Base-by-base conservation (phyloP, 768 basidiomycete species). In the Boletus bicolor region DNA sequence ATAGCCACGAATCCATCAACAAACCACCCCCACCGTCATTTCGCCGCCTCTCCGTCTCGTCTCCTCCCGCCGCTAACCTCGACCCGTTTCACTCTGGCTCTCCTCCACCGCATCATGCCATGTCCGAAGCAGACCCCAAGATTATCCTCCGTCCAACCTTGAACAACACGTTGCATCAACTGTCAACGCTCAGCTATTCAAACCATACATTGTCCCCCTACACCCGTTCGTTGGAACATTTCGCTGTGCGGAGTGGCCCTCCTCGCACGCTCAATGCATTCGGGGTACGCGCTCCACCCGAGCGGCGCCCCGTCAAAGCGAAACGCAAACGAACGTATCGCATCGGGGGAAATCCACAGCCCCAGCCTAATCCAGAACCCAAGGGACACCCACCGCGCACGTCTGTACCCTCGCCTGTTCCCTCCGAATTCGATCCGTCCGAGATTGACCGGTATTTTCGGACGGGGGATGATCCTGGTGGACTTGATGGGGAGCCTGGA, bases 181-280 rank as follows among this genome's bases (percentile, higher is more conserved):
- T 98, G 10, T 87, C 91, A 17, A 91, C 89, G 4, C 82, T 99
- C 44, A 86, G 84, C 19, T 80, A 87, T 62, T 93, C 93, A 1
- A 93, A 97, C 65, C 96, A 97, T 66, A 99, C 96, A 0, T 76
- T 99, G 4, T 93, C 90, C 1, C 96, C 95, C 0, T 98, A 96
- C 71, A 97, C 95, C 7, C 84, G 93, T 51, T 86, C 88, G 14
- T 78, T 93, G 30, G 87, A 89, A 56, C 93, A 97, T 71, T 95
- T 96, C 69, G 92, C 94, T 1, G 93, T 97, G 12, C 82, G 94
- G 34, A 92, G 91, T 55, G 90, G 87, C 24, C 93, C 93, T 0
- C 89, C 86, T 19, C 76, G 83, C 35, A 66, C 68, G 8, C 68
- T 71, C 55, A 63, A 70, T 44, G 68, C 72, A 17, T 68, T 64